These are phyloP conservation scores for Wallacemonas sp. DNA, from an alignment of 208 protist genomes.

Conservation along the genomic window DNA sequence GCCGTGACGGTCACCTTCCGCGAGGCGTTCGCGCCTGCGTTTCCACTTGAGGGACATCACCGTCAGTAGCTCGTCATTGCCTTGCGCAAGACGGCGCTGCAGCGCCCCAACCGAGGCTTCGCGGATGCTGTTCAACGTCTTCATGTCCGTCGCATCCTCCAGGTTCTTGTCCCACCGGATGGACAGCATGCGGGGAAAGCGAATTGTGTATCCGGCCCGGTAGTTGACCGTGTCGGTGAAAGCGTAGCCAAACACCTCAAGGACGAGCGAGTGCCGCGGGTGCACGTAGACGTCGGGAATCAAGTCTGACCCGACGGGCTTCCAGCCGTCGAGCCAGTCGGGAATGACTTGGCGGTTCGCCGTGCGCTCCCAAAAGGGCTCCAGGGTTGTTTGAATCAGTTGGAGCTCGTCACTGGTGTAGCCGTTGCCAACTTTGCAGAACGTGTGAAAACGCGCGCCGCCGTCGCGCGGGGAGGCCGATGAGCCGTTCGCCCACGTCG, in stretches of 20 bases:
- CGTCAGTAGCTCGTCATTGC: slow-evolving; percentile 24
- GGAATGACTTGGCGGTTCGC: slow-evolving; percentile 28
- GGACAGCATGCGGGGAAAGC: slow-evolving; percentile 56
- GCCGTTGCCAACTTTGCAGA: slow-evolving; percentile 67
- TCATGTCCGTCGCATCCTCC: slow-evolving; percentile 27
- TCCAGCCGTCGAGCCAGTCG: slow-evolving; percentile 36
- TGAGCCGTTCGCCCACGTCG: slow-evolving; percentile 24
- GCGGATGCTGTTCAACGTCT: slow-evolving; percentile 16
- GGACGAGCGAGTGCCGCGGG: slow-evolving; percentile 36
- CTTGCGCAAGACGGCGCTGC: slow-evolving; percentile 8
- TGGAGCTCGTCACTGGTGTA: slow-evolving; percentile 54
- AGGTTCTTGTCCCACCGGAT: slow-evolving; percentile 52
- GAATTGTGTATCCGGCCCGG: slow-evolving; percentile 43
- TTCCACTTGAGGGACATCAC: slow-evolving; percentile 28
- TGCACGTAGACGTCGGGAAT: slow-evolving; percentile 53
- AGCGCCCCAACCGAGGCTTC: slow-evolving; percentile 24
- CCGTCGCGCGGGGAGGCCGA: slow-evolving; percentile 1
- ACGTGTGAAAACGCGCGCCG: slow-evolving; percentile 32
- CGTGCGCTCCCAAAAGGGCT: slow-evolving; percentile 43
- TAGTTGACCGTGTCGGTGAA: slow-evolving; percentile 40
- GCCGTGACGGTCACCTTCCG: no score
- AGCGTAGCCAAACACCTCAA: slow-evolving; percentile 56
- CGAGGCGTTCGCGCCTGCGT: slow-evolving; percentile 7
- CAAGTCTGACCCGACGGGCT: slow-evolving; percentile 32
- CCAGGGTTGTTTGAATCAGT: slow-evolving; percentile 28